Base-by-base conservation (phyloP, 176 grass and related monocot species). In the Bromus sterilis region DNA sequence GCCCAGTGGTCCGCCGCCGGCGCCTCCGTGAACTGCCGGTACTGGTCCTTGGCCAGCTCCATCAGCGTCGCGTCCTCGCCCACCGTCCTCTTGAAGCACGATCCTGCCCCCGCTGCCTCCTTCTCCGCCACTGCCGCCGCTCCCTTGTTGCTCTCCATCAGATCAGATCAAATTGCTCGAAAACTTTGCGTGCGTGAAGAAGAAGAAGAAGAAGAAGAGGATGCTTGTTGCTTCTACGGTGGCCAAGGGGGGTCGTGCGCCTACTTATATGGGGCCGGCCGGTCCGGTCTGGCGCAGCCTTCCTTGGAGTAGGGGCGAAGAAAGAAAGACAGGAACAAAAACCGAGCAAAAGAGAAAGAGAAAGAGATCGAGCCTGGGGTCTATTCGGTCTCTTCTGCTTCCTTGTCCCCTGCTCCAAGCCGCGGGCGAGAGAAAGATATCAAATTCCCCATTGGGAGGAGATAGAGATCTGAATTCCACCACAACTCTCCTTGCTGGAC, bases 51-150 rank as follows among this genome's bases (percentile, higher is more conserved):
- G 32, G 79, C 66, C 59, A 42, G 53, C 43, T 82, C 70, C 70
- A 80, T 15, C 43, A 75, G 71, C 34, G 61, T 62, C n/a, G 65
- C 84, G 1, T 82, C 44, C 31, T 37, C 74, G 14, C 35, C 21
- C 56, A 83, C 76, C 35, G 74, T 81, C 79, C 7, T 82, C 76
- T 64, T 83, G 85, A 81, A 91, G 75, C 85, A 91, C 35, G 79
- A 73, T 55, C 51, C 16, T 8, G 34, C 48, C 40, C 28, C 55
- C 46, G 18, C 62, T 29, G 49, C 66, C 66, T 56, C 31, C 83
- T 57, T 60, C 73, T 62, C 15, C 48, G 18, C 16, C 48, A 20
- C 48, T 6, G 35, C 11, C 80, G n/a, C 20, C 18, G 30, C 56
- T 40, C 29, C 65, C 20, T 2, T 46, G 32, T 70, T 41, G 49